A percentile compares a stretch with the other conserved stretches of the same genome.
phyloP scores from a whole-genome alignment of 176 grass and related monocot genomes.

The Paspalum notatum region DNA sequence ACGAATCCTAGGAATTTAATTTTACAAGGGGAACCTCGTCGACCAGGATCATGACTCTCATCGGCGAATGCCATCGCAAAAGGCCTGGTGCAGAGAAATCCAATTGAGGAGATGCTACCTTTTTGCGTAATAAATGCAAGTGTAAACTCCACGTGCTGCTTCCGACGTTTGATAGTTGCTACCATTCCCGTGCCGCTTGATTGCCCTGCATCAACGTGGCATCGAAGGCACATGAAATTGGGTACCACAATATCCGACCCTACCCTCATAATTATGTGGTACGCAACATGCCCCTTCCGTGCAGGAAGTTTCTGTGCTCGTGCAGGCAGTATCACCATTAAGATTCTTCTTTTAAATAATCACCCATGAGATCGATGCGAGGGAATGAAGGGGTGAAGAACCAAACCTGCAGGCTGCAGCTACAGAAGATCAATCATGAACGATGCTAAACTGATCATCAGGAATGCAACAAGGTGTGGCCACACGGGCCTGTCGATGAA shows the following conservation, averaged over 20 bases:
- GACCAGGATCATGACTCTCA: too few species aligned
- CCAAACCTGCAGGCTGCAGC: slow-evolving; percentile 10
- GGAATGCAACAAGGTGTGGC: not conserved
- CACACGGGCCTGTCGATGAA: not conserved
- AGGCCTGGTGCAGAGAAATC: too few species aligned
- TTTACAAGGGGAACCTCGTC: too few species aligned
- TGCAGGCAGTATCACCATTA: not conserved
- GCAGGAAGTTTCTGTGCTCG: slow-evolving; percentile 6
- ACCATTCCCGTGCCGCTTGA: not conserved
- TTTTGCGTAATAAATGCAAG: too few species aligned
- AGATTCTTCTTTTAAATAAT: not conserved
- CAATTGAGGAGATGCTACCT: too few species aligned
- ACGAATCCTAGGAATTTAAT: not conserved
- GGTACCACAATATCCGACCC: not conserved
- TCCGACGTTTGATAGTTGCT: not conserved
- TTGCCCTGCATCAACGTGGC: slow-evolving; percentile 6
- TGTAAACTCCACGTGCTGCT: not conserved
- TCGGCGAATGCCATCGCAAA: too few species aligned
- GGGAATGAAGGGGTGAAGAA: slow-evolving; percentile 16
- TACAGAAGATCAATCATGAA: slow-evolving; percentile 6
- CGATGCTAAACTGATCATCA: not conserved
- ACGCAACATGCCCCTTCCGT: not conserved
- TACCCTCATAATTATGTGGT: not conserved
- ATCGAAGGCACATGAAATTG: slow-evolving; percentile 17
- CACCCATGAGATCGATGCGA: not conserved